These are phyloP conservation scores for Straminergon stramineum DNA, from an alignment of 225 moss, liverwort and hornwort species.

Conservation along the genomic window DNA sequence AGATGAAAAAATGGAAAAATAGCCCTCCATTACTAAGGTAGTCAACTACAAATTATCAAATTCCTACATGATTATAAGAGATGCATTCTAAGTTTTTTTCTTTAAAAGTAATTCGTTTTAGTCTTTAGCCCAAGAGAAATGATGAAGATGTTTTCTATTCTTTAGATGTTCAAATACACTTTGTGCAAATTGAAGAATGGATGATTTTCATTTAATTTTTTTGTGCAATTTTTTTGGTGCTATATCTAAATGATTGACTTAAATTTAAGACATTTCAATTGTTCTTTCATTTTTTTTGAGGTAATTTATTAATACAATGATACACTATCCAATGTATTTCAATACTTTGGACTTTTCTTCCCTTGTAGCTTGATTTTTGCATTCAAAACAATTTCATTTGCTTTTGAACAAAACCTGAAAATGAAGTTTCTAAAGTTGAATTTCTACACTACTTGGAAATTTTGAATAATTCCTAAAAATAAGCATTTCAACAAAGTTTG, in stretches of 20 bases:
- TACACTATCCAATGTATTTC: neutral
- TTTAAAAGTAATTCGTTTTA: neutral
- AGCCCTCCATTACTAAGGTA: neutral
- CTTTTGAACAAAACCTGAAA: neutral
- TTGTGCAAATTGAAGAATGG: neutral
- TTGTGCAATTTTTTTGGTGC: rapidly evolving
- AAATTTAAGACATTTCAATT: neutral
- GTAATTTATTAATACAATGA: neutral
- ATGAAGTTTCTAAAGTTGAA: neutral
- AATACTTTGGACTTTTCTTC: neutral
- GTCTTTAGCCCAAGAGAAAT: rapidly evolving
- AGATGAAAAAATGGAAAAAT: neutral
- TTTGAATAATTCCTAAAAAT: neutral
- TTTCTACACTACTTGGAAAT: neutral
- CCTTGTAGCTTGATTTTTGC: neutral
- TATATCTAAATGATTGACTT: neutral
- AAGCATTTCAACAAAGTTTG: neutral
- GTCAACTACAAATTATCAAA: neutral
- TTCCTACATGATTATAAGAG: neutral
- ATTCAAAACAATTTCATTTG: neutral
- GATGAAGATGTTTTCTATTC: neutral
- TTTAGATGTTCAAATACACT: neutral
- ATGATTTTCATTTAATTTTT: neutral
- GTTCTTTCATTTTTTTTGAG: rapidly evolving
- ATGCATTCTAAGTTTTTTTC: rapidly evolving